Conservation (phyloP, 2,329 filamentous ascomycete species). For the Penicillium sumatraense region DNA sequence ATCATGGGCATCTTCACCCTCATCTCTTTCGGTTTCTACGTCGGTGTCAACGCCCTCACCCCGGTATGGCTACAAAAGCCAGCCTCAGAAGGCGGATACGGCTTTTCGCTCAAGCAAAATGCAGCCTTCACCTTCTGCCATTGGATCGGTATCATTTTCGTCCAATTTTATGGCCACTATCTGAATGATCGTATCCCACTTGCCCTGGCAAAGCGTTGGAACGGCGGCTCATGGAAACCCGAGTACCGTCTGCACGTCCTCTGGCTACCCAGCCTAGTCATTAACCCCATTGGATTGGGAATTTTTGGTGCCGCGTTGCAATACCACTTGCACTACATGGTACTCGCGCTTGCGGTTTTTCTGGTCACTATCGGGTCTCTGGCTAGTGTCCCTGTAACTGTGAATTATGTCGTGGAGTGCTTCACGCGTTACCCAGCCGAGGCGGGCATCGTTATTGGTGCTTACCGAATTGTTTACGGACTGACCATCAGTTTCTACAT, state of each 20-base stretch:
- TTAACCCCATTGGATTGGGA: conserved; percentile 37
- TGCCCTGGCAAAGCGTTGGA: conserved; percentile 31
- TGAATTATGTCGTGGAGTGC: conserved; percentile 34
- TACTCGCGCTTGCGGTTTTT: conserved; percentile 47
- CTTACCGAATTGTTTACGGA: conserved; percentile 42
- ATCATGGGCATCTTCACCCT: conserved; percentile 44
- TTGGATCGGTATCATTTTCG: conserved; percentile 47
- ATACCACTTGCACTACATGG: conserved; percentile 46
- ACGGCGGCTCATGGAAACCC: conserved; percentile 38
- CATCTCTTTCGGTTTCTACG: conserved; percentile 43
- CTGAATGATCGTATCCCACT: conserved; percentile 48
- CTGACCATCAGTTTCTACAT: conserved; percentile 48
- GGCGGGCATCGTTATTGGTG: conserved; percentile 33
- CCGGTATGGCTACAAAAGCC: conserved; percentile 48
- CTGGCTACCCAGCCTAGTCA: conserved; percentile 32
- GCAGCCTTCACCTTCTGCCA: conserved; percentile 46
- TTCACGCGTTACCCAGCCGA: conserved; percentile 46
- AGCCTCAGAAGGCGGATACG: conserved; percentile 45
- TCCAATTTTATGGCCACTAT: conserved; percentile 41
- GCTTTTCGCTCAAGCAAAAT: conserved; percentile 47
- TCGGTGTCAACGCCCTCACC: conserved; percentile 39
- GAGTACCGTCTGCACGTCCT: conserved; percentile 39
- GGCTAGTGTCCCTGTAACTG: conserved; percentile 28
- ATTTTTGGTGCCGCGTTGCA: conserved; percentile 46
- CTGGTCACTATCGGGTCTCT: conserved; percentile 45